A percentile compares a stretch with the other conserved stretches of the same genome.
phyloP scores from a whole-genome alignment of 108 stramenopile genomes.

The Nitzschia putrida region DNA sequence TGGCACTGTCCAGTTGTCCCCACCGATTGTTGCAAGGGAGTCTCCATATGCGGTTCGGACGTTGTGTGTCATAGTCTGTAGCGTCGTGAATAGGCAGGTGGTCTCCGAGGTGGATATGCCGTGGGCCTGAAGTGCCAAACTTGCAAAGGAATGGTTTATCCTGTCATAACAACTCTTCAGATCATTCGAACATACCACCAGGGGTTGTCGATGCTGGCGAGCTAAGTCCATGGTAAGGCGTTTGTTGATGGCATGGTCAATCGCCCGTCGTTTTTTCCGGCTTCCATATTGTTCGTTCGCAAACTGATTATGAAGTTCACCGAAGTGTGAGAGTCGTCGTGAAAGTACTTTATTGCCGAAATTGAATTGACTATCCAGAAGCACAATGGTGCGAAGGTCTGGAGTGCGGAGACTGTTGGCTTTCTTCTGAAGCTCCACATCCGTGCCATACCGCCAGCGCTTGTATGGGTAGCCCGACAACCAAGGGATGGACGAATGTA shows the following conservation, averaged over 20 bases:
- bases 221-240: not conserved
- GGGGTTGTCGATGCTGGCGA: not conserved
- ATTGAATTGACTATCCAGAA: conserved; percentile 1
- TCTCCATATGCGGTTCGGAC: not conserved
- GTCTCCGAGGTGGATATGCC: not conserved
- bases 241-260: not conserved
- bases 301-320: not conserved
- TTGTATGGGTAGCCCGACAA: not conserved
- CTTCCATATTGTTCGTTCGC: not conserved
- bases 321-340: not conserved
- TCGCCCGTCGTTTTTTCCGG: not conserved
- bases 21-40: not conserved
- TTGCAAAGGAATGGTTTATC: not conserved
- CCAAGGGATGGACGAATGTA: not conserved
- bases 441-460: not conserved
- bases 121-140: not conserved
- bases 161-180: conserved; percentile 1
- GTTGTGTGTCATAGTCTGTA: not conserved
- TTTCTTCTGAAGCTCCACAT: not conserved
- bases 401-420: not conserved
- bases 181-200: not conserved
- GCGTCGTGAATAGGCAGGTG: not conserved
- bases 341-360: not conserved
- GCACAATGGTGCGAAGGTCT: conserved; percentile 1
- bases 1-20: not conserved